Evolutionary conservation across 352 stramenopile genomes (phyloP), one percentile per base, ranked within the genome.

Genomic region (Ophiocytium majus): DNA sequence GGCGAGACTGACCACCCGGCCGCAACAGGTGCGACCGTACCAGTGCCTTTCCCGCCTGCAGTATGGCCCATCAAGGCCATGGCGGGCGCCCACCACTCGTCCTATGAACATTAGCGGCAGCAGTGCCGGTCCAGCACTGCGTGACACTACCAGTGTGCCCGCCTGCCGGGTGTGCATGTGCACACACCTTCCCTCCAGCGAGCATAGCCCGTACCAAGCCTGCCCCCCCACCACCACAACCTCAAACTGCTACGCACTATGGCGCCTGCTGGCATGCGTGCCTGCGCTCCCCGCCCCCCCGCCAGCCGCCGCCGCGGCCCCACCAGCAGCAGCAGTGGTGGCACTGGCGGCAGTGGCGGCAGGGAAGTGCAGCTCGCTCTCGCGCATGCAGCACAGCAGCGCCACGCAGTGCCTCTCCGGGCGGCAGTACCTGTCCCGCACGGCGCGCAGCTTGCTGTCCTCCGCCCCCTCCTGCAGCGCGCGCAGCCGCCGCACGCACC

Each of bases 401-500:
- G 80, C 84, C 1, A 81, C 84, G 74, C 79, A 43, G 43, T 84
- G 82, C 49, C 57, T 76, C 0, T 76, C 50, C 35, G 43, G 43
- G 35, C 82, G 82, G 10, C 50, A 82, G 81, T 88, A 88, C 76
- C 83, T 88, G 0, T 88, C 85, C 0, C 85, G 50, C 10, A 88
- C 81, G 28, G 85, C 85, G 32, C 87, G 43, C 14, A 88, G 85
- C 23, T 82, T 86, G 74, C 50, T 76, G 33, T 49, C 63, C 87
- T 92, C 89, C 1, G 91, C 89, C 37, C 88, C 80, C 35, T 88
- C 63, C 19, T 93, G 91, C 34, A 93, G 89, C 33, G 50, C 66
- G 50, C 91, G 88, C 23, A 94, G 76, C n/a, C 82, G 50, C 75
- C 91, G 80, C 0, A 94, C 91, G 23, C 84, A 88, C 0, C 89